phyloP scores from a whole-genome alignment of 768 basidiomycete genomes.

The Tulasnella sp. region DNA sequence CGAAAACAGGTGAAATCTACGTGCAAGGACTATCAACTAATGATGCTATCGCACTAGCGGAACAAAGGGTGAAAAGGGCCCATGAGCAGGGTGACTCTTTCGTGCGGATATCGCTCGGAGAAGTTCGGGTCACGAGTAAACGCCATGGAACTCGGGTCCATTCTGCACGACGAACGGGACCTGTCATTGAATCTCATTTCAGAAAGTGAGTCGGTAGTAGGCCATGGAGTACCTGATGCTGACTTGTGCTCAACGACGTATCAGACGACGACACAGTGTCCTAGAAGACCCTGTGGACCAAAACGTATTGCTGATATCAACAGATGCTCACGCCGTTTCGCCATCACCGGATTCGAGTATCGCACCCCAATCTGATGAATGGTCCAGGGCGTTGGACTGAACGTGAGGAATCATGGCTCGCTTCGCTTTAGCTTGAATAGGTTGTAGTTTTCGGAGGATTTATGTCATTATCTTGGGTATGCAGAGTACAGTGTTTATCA shows the following conservation, averaged over 20 bases:
- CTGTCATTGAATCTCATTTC: conserved; percentile 7
- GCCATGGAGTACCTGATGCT: neutral
- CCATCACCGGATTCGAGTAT: neutral
- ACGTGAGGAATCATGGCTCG: too few relatives aligned
- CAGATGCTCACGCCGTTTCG: conserved; percentile 1
- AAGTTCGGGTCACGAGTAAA: neutral
- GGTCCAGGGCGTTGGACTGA: conserved; percentile 12
- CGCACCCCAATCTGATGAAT: conserved; percentile 10
- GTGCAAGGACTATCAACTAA: conserved; percentile 12
- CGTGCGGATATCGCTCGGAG: conserved; percentile 7
- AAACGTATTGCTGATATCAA: conserved; percentile 6
- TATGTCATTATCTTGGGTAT: too few relatives aligned
- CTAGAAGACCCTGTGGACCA: conserved; percentile 8
- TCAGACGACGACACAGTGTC: conserved; percentile 8
- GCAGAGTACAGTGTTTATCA: too few relatives aligned
- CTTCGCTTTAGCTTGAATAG: too few relatives aligned
- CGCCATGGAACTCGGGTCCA: neutral
- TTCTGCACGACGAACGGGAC: too few relatives aligned
- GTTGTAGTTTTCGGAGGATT: too few relatives aligned
- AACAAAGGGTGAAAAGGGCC: conserved; percentile 2
- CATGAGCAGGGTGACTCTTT: neutral
- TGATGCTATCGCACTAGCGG: conserved; percentile 7
- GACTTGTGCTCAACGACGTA: neutral
- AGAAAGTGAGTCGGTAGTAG: neutral
- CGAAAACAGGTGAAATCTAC: conserved; percentile 7